phyloP scores from a whole-genome alignment of 768 basidiomycete genomes.

The Gloeophyllum trabeum region DNA sequence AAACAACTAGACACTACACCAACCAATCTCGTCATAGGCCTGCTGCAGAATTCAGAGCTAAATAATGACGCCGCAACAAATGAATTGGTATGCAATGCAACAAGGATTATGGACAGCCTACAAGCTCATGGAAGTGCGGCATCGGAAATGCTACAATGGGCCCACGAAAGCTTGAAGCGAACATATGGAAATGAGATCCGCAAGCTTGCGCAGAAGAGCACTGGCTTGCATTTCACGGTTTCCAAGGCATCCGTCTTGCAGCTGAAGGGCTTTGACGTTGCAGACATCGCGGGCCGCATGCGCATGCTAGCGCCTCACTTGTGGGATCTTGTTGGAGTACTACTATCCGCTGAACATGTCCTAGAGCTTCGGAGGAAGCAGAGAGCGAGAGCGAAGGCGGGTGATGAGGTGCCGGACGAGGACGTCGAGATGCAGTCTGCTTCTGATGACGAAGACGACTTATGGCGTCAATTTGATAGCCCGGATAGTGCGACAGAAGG shows the following conservation, averaged over 20 bases:
- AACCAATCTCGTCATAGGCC: too few relatives aligned
- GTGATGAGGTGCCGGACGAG: too few relatives aligned
- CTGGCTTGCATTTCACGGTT: constrained; percentile 7
- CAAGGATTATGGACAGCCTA: too few relatives aligned
- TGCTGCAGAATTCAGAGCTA: too few relatives aligned
- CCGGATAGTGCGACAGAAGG: not conserved
- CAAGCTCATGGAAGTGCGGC: too few relatives aligned
- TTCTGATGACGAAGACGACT: too few relatives aligned
- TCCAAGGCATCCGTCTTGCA: not conserved
- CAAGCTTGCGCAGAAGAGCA: not conserved
- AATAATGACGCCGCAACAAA: too few relatives aligned
- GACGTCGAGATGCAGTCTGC: too few relatives aligned
- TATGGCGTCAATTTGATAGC: not conserved
- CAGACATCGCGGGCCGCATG: constrained; percentile 2
- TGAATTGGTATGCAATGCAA: too few relatives aligned
- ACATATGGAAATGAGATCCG: not conserved
- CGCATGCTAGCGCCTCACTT: constrained; percentile 1
- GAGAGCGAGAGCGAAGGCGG: too few relatives aligned
- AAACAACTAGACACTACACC: too few relatives aligned
- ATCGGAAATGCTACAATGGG: not conserved
- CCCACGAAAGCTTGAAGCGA: not conserved
- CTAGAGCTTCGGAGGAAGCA: not conserved
- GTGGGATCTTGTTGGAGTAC: not conserved
- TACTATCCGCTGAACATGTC: not conserved
- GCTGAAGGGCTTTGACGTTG: constrained; percentile 3